Evolutionary conservation across 805 yeast genomes (phyloP), one percentile per base, ranked within the genome.

Genomic region (Cyberlindnera saturnus): DNA sequence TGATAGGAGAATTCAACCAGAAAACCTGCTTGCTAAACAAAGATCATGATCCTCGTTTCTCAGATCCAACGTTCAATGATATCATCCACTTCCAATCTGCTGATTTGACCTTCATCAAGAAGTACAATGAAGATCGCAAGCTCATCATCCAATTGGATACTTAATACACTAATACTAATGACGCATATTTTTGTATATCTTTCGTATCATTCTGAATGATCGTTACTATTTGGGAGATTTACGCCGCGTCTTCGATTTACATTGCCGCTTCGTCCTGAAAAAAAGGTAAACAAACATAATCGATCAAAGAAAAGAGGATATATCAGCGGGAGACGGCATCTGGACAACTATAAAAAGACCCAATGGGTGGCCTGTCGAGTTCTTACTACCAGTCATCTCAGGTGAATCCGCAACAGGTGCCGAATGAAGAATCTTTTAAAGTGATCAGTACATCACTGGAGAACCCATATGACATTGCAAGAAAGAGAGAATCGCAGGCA

Each of bases 391-490:
- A 32, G 19, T 32, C 35, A n/a, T 32, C 35, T 10, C 16, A 18
- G 35, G 13, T 32, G 35, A 16, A 9, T 14, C 20, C 35, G 7
- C 19, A n/a, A 9, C 23, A 32, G 3, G 14, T 15, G 18, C 19
- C 16, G 20, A 32, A 9, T 16, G 23, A 32, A 33, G 39, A 51
- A 33, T 46, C 56, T 0, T 52, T 55, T 41, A 51, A 40, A 28
- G 55, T 52, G 6, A 19, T 51, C 4, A 40, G 41, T 11, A 42
- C 58, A 2, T 53, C 58, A 3, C 44, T 55, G 16, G 60, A 62
- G 35, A 57, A 55, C 1, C 65, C 64, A 13, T 59, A 58, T 40
- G 65, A 60, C 30, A 37, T 43, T 9, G 62, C 60, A 3, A 54
- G 46, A 29, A 53, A 49, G 38, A 45, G 52, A 34, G 55, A 51